A percentile compares a stretch with the other conserved stretches of the same genome.
phyloP scores from a whole-genome alignment of 495 filamentous ascomycete species.

The Cercophora newfieldiana region DNA sequence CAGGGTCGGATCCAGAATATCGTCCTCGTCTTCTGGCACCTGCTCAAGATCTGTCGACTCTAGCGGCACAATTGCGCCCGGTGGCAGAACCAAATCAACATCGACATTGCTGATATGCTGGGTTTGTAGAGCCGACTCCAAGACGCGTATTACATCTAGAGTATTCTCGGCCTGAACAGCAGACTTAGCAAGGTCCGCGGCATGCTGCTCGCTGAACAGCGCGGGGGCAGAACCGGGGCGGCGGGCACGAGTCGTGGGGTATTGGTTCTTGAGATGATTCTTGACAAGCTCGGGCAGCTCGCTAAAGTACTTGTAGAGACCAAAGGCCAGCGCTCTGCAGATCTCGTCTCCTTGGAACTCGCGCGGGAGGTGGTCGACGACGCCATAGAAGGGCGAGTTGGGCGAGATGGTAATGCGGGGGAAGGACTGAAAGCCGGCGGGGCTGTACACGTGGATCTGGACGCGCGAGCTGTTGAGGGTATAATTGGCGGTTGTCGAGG shows the following conservation, averaged over 20 bases:
- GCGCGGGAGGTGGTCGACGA: slow-evolving; percentile 86
- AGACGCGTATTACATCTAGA: slow-evolving; percentile 64
- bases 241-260: slow-evolving; percentile 46
- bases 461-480: slow-evolving; percentile 87
- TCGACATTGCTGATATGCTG: slow-evolving; percentile 82
- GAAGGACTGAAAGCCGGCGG: slow-evolving; percentile 84
- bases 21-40: slow-evolving; percentile 56
- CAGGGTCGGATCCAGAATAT: slow-evolving; percentile 58
- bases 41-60: slow-evolving; percentile 53
- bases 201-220: slow-evolving; percentile 89
- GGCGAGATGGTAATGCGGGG: slow-evolving; percentile 89
- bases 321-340: slow-evolving; percentile 84
- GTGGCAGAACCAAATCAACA: slow-evolving; percentile 80
- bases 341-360: slow-evolving; percentile 93
- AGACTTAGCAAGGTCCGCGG: slow-evolving; percentile 80
- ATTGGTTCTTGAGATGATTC: slow-evolving; percentile 53
- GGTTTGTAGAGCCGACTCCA: slow-evolving; percentile 71
- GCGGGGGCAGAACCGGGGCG: slow-evolving; percentile 59
- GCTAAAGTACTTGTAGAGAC: slow-evolving; percentile 87
- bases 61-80: slow-evolving; percentile 65
- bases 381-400: slow-evolving; percentile 89
- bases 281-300: slow-evolving; percentile 79
- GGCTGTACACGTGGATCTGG: slow-evolving; percentile 86
- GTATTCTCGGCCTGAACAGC: slow-evolving; percentile 79
- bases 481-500: slow-evolving; percentile 78